phyloP scores from a whole-genome alignment of 2,329 filamentous ascomycete genomes.

The Hypoxylon sp. region DNA sequence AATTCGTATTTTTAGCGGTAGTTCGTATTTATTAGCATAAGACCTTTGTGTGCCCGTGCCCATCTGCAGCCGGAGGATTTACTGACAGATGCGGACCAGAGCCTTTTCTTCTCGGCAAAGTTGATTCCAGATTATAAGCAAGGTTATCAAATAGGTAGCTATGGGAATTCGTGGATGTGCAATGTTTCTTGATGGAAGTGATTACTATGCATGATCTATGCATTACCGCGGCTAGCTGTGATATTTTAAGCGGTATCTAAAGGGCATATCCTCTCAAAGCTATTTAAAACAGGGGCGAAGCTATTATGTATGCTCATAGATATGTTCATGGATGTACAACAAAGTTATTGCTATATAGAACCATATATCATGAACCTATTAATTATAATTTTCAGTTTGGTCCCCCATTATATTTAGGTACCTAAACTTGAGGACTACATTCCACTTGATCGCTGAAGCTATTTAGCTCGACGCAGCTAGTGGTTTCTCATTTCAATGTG shows the following conservation, averaged over 20 bases:
- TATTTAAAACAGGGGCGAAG: not conserved
- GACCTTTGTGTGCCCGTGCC: too few relatives aligned
- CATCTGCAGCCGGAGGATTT: not conserved
- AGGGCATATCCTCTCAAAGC: not conserved
- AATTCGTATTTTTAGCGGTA: not conserved
- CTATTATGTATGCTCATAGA: not conserved
- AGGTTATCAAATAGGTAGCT: not conserved
- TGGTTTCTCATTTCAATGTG: conserved; percentile 21
- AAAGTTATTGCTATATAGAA: not conserved
- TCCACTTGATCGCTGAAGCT: not conserved
- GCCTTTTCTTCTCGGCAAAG: not conserved
- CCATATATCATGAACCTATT: too few relatives aligned
- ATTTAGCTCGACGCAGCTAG: conserved; percentile 10
- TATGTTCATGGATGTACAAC: not conserved
- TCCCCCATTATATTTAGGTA: too few relatives aligned
- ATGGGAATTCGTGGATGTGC: not conserved
- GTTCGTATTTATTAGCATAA: not conserved
- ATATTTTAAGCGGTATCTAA: not conserved
- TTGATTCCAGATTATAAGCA: not conserved
- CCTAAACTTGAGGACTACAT: not conserved
- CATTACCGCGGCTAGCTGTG: not conserved
- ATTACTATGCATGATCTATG: not conserved
- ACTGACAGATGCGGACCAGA: not conserved
- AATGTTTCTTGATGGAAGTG: not conserved
- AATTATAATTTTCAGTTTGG: too few relatives aligned